Percentiles rank a stretch among this genome's conserved stretches.
phyloP scores from a whole-genome alignment of 805 yeast genomes.

The Candida verbasci region DNA sequence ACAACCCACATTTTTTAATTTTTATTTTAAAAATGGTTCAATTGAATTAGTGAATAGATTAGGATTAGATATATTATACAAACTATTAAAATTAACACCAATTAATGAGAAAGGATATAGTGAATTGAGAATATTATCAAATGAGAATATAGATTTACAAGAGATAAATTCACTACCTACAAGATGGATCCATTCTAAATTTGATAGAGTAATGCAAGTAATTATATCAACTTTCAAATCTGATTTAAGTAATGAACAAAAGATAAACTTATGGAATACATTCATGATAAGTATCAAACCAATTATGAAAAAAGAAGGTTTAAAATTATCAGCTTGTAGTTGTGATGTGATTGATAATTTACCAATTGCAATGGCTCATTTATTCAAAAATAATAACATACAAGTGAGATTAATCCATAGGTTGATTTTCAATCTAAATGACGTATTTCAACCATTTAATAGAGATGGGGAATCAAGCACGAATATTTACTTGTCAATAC shows the following conservation, averaged over 20 bases:
- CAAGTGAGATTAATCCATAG: conserved; percentile 19
- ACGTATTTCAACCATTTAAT: conserved; percentile 27
- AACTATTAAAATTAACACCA: conserved; percentile 19
- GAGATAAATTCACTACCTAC: conserved; percentile 30
- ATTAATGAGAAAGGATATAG: conserved; percentile 20
- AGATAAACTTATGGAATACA: conserved; percentile 17
- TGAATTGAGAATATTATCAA: conserved; percentile 27
- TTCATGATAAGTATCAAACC: conserved; percentile 24
- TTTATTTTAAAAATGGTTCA: conserved; percentile 29
- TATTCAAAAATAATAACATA: conserved; percentile 15
- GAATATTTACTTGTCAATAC: conserved; percentile 13
- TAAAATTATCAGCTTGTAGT: conserved; percentile 23
- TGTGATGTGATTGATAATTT: conserved; percentile 29
- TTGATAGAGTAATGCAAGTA: conserved; percentile 26
- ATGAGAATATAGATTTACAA: conserved; percentile 22
- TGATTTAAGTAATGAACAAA: conserved; percentile 20
- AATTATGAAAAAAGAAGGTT: conserved; percentile 25
- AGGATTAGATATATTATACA: conserved; percentile 23
- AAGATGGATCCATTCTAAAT: conserved; percentile 30
- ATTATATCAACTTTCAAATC: conserved; percentile 20
- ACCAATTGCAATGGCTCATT: conserved; percentile 19
- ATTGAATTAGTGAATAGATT: conserved; percentile 21
- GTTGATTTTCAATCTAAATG: conserved; percentile 24
- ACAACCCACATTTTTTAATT: conserved; percentile 24
- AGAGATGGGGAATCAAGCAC: conserved; percentile 4